Conservation (phyloP, 805 yeast species). For the Candida nitratophila region DNA sequence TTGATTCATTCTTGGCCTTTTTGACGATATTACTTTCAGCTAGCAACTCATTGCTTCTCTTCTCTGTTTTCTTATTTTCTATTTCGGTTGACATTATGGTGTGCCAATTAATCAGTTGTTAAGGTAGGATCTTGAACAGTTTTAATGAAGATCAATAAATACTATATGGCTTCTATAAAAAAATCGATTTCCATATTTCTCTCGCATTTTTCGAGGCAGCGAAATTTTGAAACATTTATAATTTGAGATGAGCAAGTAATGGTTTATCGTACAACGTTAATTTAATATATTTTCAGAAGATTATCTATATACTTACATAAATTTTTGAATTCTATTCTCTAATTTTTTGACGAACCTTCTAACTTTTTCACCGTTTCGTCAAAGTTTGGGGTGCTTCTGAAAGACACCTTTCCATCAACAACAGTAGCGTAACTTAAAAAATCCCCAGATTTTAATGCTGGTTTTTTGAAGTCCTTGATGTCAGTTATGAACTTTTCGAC, state of each 20-base stretch:
- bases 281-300: too few relatives aligned
- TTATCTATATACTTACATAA: too few relatives aligned
- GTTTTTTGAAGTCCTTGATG: constrained; percentile 13
- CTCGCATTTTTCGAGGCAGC: not conserved
- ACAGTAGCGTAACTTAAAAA: constrained; percentile 42
- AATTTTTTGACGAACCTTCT: constrained; percentile 10
- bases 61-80: not conserved
- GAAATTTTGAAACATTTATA: not conserved
- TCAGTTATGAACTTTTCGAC: constrained; percentile 17
- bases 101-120: too few relatives aligned
- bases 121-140: too few relatives aligned
- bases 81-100: too few relatives aligned
- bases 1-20: not conserved
- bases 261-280: not conserved
- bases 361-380: constrained; percentile 27
- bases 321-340: not conserved
- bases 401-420: constrained; percentile 32
- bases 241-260: too few relatives aligned
- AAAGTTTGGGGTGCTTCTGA: constrained; percentile 39
- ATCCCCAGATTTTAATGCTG: constrained; percentile 28
- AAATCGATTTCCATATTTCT: too few relatives aligned
- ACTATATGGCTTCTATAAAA: too few relatives aligned
- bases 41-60: not conserved
- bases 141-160: too few relatives aligned
- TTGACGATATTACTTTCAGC: not conserved